A percentile compares a stretch with the other conserved stretches of the same genome.
Evolutionary conservation across 2,329 filamentous ascomycete species (phyloP).

Genomic region (Venturiaceae sp.): DNA sequence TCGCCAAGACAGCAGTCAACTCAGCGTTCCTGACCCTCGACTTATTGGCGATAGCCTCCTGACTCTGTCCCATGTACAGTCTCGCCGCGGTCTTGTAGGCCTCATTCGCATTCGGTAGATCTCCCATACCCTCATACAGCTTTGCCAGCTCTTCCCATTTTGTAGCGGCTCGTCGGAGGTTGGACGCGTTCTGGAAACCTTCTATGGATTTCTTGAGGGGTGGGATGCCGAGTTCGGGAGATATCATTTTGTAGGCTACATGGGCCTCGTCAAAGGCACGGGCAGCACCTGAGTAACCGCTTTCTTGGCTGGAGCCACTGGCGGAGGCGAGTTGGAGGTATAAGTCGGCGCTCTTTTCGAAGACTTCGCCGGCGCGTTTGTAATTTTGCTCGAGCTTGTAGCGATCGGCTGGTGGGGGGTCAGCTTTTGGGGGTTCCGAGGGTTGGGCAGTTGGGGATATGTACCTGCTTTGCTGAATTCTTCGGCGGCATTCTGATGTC

Average conservation of each 20-base stretch:
- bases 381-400: constrained; percentile 1
- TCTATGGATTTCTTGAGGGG: constrained; percentile 72
- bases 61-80: constrained; percentile 85
- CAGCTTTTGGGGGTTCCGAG: neutral
- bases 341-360: constrained; percentile 9
- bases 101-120: constrained; percentile 68
- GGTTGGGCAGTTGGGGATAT: neutral
- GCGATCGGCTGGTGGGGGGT: neutral
- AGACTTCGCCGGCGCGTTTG: neutral
- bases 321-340: constrained; percentile 49
- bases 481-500: neutral
- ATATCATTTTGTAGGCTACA: constrained; percentile 84
- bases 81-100: constrained; percentile 77
- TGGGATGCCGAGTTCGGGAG: constrained; percentile 72
- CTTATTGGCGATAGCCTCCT: constrained; percentile 54
- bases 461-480: constrained; percentile 3
- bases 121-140: constrained; percentile 75
- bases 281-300: constrained; percentile 86
- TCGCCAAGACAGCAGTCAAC: constrained; percentile 53
- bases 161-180: constrained; percentile 81
- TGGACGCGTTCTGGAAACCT: constrained; percentile 82
- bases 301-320: constrained; percentile 23
- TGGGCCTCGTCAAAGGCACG: constrained; percentile 84
- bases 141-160: constrained; percentile 86
- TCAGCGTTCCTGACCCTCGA: constrained; percentile 83